These are phyloP conservation scores for Solanum pennellii DNA, from an alignment of 257 asterid species.

Conservation along the genomic window DNA sequence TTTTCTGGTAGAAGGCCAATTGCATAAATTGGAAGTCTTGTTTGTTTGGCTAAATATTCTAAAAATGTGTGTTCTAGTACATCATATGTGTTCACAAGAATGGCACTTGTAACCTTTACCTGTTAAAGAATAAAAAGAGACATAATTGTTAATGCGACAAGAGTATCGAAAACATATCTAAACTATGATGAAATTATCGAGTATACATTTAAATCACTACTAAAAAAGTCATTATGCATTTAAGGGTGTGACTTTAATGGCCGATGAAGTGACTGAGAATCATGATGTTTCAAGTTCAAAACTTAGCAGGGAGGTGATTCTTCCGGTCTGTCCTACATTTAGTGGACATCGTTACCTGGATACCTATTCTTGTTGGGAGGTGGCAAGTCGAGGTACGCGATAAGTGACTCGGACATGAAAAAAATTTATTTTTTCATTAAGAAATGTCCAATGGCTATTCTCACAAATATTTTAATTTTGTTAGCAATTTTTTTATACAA, in stretches of 20 bases:
- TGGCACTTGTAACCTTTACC: slow-evolving; percentile 27
- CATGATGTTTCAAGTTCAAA: too few relatives aligned
- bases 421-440: not conserved
- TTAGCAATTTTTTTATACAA: too few relatives aligned
- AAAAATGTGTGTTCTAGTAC: slow-evolving; percentile 44
- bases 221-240: not conserved
- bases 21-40: slow-evolving; percentile 34
- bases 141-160: not conserved
- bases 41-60: slow-evolving; percentile 20
- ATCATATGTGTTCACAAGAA: slow-evolving; percentile 50
- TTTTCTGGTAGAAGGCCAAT: slow-evolving; percentile 59
- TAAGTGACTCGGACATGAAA: not conserved
- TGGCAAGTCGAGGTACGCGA: not conserved
- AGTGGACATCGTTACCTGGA: too few relatives aligned
- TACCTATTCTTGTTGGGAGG: not conserved
- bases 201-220: not conserved
- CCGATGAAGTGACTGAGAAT: too few relatives aligned
- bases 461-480: too few relatives aligned
- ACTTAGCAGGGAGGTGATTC: not conserved
- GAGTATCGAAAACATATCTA: not conserved
- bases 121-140: not conserved
- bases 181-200: rapidly evolving
- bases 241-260: not conserved
- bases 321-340: too few relatives aligned
- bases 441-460: not conserved